Evolutionary conservation across 495 filamentous ascomycete genomes (phyloP), one percentile per base, ranked within the genome.

Genomic region (Platismatia glauca): DNA sequence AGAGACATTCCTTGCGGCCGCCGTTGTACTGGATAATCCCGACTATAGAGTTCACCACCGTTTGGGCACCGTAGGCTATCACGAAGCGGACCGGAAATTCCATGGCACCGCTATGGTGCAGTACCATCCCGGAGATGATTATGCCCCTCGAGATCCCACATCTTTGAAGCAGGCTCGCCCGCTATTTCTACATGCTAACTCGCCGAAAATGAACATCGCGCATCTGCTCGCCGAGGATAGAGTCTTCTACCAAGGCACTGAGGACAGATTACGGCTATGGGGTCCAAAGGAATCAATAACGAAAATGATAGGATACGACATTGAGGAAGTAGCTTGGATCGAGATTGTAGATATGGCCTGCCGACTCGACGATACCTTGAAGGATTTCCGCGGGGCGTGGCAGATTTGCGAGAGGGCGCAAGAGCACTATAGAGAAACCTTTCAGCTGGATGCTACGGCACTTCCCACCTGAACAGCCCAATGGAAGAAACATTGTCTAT

Each of bases 1-100:
- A 70, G 85, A 87, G 66, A 86, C 81, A 1, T 87, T 87, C 57
- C 66, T 83, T 4, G 71, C 79, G 7, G 82, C 82, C 0, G 82
- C 84, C 0, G 63, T 76, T 3, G 82, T 79, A 3, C 67, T 85
- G 11, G 72, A 74, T 4, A 69, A 74, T 27, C 72, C 79, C 0
- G 83, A 77, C 63, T 85, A 82, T 60, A 68, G 77, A 29, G 80
- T 86, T 31, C 77, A 73, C 46, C 75, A 76, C 52, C 66, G 68
- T 60, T 75, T 84, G 48, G 69, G 74, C 56, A 71, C 75, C 3
- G 62, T 79, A 15, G 78, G 79, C 12, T 78, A 62, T 31, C 18
- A 76, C 59, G 66, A 69, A 15, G n/a, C 27, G 16, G 43, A 57
- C 15, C 38, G 31, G 7, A 41, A 56, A 16, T 68, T 76, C 29